Evolutionary conservation across 2,329 filamentous ascomycete genomes (phyloP).

Genomic region (Fusarium duplospermum): DNA sequence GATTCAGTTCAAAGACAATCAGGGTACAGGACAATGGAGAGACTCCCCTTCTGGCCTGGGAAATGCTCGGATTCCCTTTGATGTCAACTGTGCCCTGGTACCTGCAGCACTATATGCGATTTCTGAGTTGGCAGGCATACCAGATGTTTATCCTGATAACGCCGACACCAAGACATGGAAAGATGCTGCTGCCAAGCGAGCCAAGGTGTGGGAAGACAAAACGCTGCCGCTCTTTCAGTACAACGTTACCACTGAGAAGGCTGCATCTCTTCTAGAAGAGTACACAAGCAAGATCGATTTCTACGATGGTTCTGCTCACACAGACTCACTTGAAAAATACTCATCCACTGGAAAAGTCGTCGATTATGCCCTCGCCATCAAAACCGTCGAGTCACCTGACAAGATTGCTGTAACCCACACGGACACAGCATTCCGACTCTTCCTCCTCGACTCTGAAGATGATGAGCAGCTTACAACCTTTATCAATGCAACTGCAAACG

Average conservation of each 20-base stretch:
- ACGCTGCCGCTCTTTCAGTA: constrained; percentile 68
- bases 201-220: constrained; percentile 71
- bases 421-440: constrained; percentile 72
- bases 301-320: constrained; percentile 59
- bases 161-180: constrained; percentile 54
- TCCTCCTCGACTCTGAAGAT: constrained; percentile 70
- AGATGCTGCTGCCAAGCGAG: constrained; percentile 58
- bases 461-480: constrained; percentile 67
- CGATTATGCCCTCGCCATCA: constrained; percentile 68
- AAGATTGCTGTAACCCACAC: constrained; percentile 71
- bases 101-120: constrained; percentile 72
- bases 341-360: constrained; percentile 53
- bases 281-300: constrained; percentile 57
- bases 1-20: constrained; percentile 65
- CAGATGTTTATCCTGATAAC: constrained; percentile 62
- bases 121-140: constrained; percentile 57
- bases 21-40: constrained; percentile 72
- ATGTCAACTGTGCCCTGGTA: constrained; percentile 72
- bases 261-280: constrained; percentile 57
- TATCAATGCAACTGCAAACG: constrained; percentile 67
- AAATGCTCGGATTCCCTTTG: constrained; percentile 71
- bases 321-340: constrained; percentile 47
- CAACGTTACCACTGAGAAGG: constrained; percentile 55
- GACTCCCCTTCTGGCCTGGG: constrained; percentile 70
- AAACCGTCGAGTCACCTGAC: constrained; percentile 61